phyloP scores from a whole-genome alignment of 2,329 filamentous ascomycete genomes.

The Microcyclospora pomicola region DNA sequence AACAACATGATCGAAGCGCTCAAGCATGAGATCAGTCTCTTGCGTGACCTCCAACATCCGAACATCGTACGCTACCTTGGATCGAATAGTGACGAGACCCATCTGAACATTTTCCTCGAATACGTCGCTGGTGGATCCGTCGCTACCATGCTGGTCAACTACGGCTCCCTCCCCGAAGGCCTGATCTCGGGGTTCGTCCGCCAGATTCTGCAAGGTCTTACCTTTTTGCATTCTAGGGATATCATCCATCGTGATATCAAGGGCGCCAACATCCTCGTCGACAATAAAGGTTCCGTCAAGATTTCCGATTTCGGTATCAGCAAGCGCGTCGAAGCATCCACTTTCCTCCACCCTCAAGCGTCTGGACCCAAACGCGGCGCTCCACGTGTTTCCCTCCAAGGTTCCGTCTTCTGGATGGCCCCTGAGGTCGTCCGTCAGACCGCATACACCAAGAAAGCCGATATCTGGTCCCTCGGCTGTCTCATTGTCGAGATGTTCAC shows the following conservation, averaged over 20 bases:
- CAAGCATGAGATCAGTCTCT: slow-evolving; percentile 87
- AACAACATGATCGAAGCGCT: slow-evolving; percentile 96
- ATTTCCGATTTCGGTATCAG: slow-evolving; percentile 98
- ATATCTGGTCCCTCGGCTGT: slow-evolving; percentile 96
- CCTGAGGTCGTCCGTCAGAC: slow-evolving; percentile 97
- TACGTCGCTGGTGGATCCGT: slow-evolving; percentile 96
- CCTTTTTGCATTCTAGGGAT: slow-evolving; percentile 83
- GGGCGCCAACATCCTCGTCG: slow-evolving; percentile 94
- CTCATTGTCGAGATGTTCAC: slow-evolving; percentile 99
- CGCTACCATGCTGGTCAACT: slow-evolving; percentile 96
- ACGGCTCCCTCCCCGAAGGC: slow-evolving; percentile 85
- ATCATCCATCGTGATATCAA: slow-evolving; percentile 99
- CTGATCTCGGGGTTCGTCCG: slow-evolving; percentile 92
- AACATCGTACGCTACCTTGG: slow-evolving; percentile 98
- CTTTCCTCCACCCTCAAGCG: slow-evolving; percentile 46
- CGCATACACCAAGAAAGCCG: slow-evolving; percentile 92
- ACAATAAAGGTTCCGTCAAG: slow-evolving; percentile 98
- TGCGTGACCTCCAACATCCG: slow-evolving; percentile 84
- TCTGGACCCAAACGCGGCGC: slow-evolving; percentile 39
- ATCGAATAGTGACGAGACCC: slow-evolving; percentile 77
- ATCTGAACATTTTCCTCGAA: slow-evolving; percentile 98
- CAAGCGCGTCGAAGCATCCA: slow-evolving; percentile 89
- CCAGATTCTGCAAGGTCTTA: slow-evolving; percentile 83
- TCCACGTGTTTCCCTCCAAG: slow-evolving; percentile 68
- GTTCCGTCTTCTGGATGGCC: slow-evolving; percentile 99